phyloP scores from a whole-genome alignment of 2,329 filamentous ascomycete genomes.

The Fusarium udum region DNA sequence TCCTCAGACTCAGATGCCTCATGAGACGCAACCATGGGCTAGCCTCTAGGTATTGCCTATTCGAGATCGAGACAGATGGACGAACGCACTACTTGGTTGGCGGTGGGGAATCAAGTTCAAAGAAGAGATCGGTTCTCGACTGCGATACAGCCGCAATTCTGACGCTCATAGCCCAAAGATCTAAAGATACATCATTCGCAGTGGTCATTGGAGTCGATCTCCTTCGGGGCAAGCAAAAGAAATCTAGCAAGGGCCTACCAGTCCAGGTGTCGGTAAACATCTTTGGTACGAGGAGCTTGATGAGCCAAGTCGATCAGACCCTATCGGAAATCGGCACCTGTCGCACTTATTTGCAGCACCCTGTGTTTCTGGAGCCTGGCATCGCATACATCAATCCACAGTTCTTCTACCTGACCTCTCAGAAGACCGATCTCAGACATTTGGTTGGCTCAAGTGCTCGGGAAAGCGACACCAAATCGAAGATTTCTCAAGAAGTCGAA shows the following conservation, averaged over 20 bases:
- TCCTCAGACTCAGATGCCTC: accelerated
- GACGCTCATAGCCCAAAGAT: accelerated
- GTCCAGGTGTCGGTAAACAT: neutral
- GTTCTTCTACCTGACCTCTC: neutral
- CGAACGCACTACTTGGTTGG: neutral
- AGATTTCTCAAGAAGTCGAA: neutral
- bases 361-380: neutral
- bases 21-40: neutral
- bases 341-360: neutral
- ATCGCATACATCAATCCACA: neutral
- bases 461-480: accelerated
- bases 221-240: neutral
- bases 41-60: neutral
- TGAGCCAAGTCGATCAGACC: accelerated
- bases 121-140: neutral
- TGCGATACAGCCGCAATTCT: neutral
- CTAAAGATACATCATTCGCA: neutral
- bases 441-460: neutral
- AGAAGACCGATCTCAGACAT: neutral
- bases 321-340: neutral
- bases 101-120: accelerated
- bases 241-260: accelerated
- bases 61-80: neutral
- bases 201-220: accelerated
- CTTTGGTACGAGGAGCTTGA: accelerated